Conservation (phyloP, 805 yeast genomes). For the Brettanomyces nanus region DNA sequence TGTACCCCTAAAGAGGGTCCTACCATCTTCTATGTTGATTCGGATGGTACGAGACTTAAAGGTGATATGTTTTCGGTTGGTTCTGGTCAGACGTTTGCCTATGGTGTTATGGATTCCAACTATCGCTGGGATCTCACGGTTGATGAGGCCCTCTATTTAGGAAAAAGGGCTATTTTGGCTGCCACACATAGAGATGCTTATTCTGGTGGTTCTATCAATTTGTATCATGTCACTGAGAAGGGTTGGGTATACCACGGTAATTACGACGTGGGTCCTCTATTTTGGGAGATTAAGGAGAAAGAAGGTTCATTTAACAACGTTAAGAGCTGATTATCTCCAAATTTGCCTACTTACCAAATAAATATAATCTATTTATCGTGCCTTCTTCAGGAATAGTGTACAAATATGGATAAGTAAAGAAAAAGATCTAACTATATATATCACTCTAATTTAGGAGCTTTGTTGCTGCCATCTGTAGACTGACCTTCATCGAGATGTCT, state of each 20-base stretch:
- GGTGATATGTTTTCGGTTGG: conserved; percentile 97
- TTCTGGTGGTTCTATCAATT: conserved; percentile 93
- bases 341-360: not conserved
- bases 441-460: too few relatives aligned
- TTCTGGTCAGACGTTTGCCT: conserved; percentile 98
- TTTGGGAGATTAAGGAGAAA: conserved; percentile 84
- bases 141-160: conserved; percentile 90
- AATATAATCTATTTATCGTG: too few relatives aligned
- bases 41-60: conserved; percentile 91
- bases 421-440: too few relatives aligned
- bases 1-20: conserved; percentile 94
- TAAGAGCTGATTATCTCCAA: conserved; percentile 27
- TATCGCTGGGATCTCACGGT: conserved; percentile 86
- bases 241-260: conserved; percentile 98
- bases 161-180: conserved; percentile 92
- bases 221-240: conserved; percentile 84
- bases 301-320: conserved; percentile 89
- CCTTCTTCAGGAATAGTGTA: too few relatives aligned
- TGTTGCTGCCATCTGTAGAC: too few relatives aligned
- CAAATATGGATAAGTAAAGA: too few relatives aligned
- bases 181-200: conserved; percentile 98
- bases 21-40: conserved; percentile 89
- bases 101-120: conserved; percentile 93
- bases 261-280: conserved; percentile 80
- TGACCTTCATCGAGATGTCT: not conserved